These are phyloP conservation scores for Thyridium curvatum DNA, from an alignment of 2,329 filamentous ascomycete species.

Conservation along the genomic window DNA sequence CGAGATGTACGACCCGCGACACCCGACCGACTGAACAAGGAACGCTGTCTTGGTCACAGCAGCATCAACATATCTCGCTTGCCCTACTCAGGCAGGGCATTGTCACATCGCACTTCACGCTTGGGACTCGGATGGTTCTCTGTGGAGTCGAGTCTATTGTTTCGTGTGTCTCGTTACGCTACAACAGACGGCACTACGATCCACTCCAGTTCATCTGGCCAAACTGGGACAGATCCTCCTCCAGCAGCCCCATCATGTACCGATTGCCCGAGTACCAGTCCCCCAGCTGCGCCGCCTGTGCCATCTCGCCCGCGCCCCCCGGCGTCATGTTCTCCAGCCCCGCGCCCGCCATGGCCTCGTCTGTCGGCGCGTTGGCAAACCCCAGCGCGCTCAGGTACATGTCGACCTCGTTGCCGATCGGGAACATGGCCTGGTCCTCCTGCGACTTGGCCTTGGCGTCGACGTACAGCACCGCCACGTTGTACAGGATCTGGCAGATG, in stretches of 20 bases:
- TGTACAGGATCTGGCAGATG: conserved; percentile 56
- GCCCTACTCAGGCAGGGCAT: no score
- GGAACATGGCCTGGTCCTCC: conserved; percentile 32
- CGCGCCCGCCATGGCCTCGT: conserved; percentile 1
- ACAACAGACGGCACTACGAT: no score
- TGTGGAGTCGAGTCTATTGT: no score
- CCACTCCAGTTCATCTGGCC: no score
- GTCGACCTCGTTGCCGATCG: conserved; percentile 55
- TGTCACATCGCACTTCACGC: no score
- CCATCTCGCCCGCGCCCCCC: conserved; percentile 4
- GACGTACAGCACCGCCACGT: conserved; percentile 55
- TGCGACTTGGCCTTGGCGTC: conserved; percentile 43
- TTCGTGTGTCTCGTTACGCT: no score
- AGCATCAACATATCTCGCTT: no score
- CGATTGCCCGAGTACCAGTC: conserved; percentile 63
- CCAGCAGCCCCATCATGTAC: conserved; percentile 61
- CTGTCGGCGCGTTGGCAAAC: conserved; percentile 45
- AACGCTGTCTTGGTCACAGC: no score
- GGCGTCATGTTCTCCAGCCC: conserved; percentile 1
- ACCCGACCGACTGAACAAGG: conserved; percentile 52
- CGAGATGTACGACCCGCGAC: conserved; percentile 57
- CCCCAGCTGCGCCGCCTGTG: conserved; percentile 41
- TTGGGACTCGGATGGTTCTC: no score
- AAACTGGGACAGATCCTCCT: conserved; percentile 50
- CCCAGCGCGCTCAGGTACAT: conserved; percentile 59